Conservation (phyloP, 768 basidiomycete genomes). For the Pluteus cervinus region DNA sequence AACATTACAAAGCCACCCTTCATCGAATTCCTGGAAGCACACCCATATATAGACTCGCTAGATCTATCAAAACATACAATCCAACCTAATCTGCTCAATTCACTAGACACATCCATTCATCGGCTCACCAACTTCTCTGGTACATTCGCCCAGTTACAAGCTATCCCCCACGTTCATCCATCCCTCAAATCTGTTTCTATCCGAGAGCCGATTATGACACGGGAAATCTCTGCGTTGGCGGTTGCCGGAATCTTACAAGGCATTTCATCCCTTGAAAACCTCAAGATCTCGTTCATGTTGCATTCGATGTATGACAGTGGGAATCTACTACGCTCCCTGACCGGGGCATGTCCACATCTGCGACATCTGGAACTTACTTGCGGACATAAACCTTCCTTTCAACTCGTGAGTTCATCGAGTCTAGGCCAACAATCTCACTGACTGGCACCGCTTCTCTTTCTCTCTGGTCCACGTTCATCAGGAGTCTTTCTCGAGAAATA, state of each 20-base stretch:
- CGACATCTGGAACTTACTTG: slow-evolving; percentile 61
- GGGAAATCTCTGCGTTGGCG: slow-evolving; percentile 59
- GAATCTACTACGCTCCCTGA: slow-evolving; percentile 60
- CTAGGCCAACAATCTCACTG: neutral
- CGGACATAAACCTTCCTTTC: slow-evolving; percentile 65
- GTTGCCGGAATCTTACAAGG: slow-evolving; percentile 55
- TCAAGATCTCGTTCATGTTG: slow-evolving; percentile 62
- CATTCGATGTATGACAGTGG: slow-evolving; percentile 73
- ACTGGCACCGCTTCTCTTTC: neutral
- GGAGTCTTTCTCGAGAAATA: slow-evolving; percentile 59
- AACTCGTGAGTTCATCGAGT: slow-evolving; percentile 41
- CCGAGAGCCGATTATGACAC: slow-evolving; percentile 59
- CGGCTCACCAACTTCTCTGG: slow-evolving; percentile 59
- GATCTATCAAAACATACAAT: slow-evolving; percentile 49
- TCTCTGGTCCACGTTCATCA: slow-evolving; percentile 13
- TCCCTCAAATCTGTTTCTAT: slow-evolving; percentile 53
- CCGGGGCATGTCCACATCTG: slow-evolving; percentile 59
- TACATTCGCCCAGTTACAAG: slow-evolving; percentile 61
- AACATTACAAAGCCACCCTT: slow-evolving; percentile 64
- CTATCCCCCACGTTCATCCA: slow-evolving; percentile 43
- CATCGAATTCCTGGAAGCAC: slow-evolving; percentile 62
- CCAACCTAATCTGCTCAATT: slow-evolving; percentile 45
- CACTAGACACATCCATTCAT: slow-evolving; percentile 40
- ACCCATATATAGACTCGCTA: slow-evolving; percentile 44
- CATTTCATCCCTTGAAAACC: slow-evolving; percentile 46